Evolutionary conservation across 2,329 filamentous ascomycete species (phyloP).

Genomic region (Ascochyta rabiei): DNA sequence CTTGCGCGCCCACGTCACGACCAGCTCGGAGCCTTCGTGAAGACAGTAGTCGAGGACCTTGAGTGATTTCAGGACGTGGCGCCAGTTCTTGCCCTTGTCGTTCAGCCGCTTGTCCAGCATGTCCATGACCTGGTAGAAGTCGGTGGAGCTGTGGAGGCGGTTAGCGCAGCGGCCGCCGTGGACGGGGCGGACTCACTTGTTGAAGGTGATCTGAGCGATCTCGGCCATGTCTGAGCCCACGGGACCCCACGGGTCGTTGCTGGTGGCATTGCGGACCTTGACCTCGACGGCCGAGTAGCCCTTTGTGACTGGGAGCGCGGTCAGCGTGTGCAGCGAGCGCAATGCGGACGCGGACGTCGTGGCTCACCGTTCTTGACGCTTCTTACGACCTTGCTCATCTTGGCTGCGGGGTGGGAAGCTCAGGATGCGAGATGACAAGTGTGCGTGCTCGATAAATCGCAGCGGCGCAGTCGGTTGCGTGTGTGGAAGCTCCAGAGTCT

Average conservation of each 20-base stretch:
- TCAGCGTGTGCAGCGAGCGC: constrained; percentile 3
- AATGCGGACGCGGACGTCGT: neutral
- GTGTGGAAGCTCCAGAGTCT: constrained; percentile 17
- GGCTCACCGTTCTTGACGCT: constrained; percentile 72
- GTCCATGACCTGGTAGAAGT: constrained; percentile 99
- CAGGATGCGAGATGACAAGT: neutral
- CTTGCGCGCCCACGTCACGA: constrained; percentile 97
- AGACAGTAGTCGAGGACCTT: constrained; percentile 98
- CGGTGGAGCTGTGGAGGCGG: constrained; percentile 71
- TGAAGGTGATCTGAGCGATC: constrained; percentile 96
- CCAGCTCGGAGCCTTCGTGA: constrained; percentile 93
- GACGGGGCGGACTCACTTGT: constrained; percentile 70
- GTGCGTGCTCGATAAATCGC: constrained; percentile 8
- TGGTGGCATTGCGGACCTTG: constrained; percentile 83
- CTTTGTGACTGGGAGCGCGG: constrained; percentile 74
- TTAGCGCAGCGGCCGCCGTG: constrained; percentile 32
- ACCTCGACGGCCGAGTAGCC: constrained; percentile 96
- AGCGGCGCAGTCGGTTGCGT: constrained; percentile 10
- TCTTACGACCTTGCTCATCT: constrained; percentile 95
- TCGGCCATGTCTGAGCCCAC: constrained; percentile 98
- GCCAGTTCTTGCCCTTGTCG: constrained; percentile 99
- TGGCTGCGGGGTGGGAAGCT: constrained; percentile 29
- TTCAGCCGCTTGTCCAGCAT: constrained; percentile 99
- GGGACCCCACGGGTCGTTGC: constrained; percentile 98
- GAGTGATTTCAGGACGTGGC: constrained; percentile 94